Base-by-base conservation (phyloP, 805 yeast species). In the Zygosaccharomyces kombuchaensis region DNA sequence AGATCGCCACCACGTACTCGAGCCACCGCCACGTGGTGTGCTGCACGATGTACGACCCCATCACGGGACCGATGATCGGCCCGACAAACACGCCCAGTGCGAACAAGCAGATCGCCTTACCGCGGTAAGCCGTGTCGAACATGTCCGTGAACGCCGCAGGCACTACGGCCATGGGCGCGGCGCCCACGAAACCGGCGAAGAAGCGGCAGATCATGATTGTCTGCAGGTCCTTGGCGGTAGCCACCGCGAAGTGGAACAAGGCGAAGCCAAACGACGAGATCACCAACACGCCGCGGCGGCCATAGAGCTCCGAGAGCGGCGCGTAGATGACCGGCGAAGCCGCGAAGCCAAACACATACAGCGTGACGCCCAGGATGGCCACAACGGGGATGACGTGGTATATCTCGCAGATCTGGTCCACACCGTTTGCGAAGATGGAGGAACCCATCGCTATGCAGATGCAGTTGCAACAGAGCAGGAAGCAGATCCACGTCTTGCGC, bases 321-420 rank as follows among this genome's bases (percentile, higher is more conserved):
- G 93, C 96, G 88, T 93, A 90, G 30, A 87, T 58, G 41, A 90
- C 72, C 3, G 98, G 98, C 14, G 97, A 96, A 0, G 87, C 76
- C 1, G 96, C 97, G 67, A 89, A 91, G 9, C 97, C 98, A 34
- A 88, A 65, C n/a, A 90, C 96, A 57, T 79, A 90, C 21, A 89
- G 71, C 0, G 96, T 81, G 8, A 88, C 75, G 46, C 87, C 85
- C 38, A 91, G 72, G 17, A 86, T 76, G 10, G 84, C 83, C n/a
- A 81, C 90, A 9, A 80, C 84, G 6, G 58, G 51, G 34, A 85
- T 82, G 39, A 90, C 80, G 47, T 77, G 77, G 65, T 65, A 90
- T 32, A 73, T 66, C 40, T 53, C 68, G 52, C 75, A 63, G 26
- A 88, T 57, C 16, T 65, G 74, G 0, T 65, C 57, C 9, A 78